Conservation (phyloP, 176 grass and related monocot genomes). For the Ampelocalamus luodianensis region DNA sequence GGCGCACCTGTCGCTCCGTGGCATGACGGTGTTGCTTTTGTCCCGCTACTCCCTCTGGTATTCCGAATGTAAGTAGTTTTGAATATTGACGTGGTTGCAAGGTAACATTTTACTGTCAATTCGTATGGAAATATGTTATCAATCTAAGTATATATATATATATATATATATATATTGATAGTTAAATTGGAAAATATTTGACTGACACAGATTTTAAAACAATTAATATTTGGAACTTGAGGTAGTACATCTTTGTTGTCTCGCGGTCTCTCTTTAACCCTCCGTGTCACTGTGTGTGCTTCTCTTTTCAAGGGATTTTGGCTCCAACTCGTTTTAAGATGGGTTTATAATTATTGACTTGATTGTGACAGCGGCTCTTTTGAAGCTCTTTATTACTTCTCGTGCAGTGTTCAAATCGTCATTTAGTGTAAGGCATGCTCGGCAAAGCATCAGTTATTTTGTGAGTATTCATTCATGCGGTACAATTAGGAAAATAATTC, state of each 20-base stretch:
- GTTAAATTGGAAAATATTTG: no score
- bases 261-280: background rate
- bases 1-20: conserved; percentile 21
- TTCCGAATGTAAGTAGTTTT: no score
- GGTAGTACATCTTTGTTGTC: background rate
- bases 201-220: no score
- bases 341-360: background rate
- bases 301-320: background rate
- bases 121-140: no score
- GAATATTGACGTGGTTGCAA: no score
- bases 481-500: no score
- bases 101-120: no score
- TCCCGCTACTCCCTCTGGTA: background rate
- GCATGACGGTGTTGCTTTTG: conserved; percentile 18
- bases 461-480: background rate
- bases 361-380: background rate
- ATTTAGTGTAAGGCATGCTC: background rate
- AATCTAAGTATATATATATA: no score
- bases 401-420: background rate
- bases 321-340: conserved; percentile 33
- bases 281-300: no score
- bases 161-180: no score
- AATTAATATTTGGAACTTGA: no score
- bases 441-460: background rate
- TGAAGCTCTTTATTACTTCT: background rate